Evolutionary conservation across 306 rosid species (phyloP), one percentile per base, ranked within the genome.

Genomic region (Casuarina cunninghamiana): DNA sequence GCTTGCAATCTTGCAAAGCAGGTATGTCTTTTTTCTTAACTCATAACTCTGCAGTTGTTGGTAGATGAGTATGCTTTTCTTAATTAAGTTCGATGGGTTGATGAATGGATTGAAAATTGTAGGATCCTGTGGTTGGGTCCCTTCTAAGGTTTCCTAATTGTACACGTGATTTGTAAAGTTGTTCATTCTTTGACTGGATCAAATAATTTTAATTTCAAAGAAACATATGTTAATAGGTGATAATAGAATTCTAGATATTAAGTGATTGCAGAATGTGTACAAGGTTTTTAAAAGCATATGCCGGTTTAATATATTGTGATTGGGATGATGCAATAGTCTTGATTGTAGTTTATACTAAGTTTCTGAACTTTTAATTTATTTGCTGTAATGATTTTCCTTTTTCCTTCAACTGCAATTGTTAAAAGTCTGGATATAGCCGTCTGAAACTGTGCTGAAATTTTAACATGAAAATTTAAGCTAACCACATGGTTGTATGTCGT

Each of bases 1-100:
- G 98, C 98, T 57, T 94, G 97, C 89, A 94, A 90, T 87, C 92
- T 94, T 63, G 98, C 98, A 6, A 93, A 93, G 71, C 97, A 90
- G 97, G 97, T 91, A 82, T 16, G 97, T 91, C 80, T 16, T 38
- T 38, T 43, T 48, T 17, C 68, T 26, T 50, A 3, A 51, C 37
- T 37, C 37, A 17, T 39, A 35, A 10, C 53, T 17, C 38, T 53
- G 76, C 48, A 35, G 45, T 72, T 72, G 6, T 50, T 38, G 39
- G 46, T 37, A 15, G 38, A 37, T n/a, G 26, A 3, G 35, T 39
- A 42, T 46, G 73, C 35, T 58, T 58, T 26, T 26, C 8, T 57
- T 16, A 26, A 53, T 19, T 9, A 6, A 21, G 37, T 21, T 19
- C 3, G 37, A 58, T 26, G 19, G 35, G 4, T 26, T 57, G 35